Evolutionary conservation across 2,329 filamentous ascomycete species (phyloP).

Genomic region (Fusarium paranaense): DNA sequence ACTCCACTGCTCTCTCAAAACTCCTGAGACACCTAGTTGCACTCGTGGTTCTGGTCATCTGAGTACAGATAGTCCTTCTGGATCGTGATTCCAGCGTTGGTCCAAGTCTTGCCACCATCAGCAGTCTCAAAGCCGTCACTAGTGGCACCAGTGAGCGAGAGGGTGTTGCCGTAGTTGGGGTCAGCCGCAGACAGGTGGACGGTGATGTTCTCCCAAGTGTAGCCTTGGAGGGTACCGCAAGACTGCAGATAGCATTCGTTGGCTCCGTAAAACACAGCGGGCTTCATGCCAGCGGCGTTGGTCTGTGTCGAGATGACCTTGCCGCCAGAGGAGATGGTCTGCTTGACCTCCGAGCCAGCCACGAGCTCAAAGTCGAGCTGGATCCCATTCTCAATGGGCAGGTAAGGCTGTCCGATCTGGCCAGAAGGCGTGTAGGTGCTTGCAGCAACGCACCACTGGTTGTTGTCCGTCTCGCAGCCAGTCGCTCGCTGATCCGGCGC

Average conservation of each 20-base stretch:
- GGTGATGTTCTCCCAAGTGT: constrained; percentile 22
- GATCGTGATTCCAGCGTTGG: constrained; percentile 10
- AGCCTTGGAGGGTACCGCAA: constrained; percentile 12
- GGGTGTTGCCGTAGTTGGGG: constrained; percentile 13
- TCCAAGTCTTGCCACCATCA: constrained; percentile 28
- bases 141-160: constrained; percentile 5
- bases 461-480: constrained; percentile 22
- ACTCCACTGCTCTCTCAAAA: not conserved
- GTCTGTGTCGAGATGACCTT: constrained; percentile 23
- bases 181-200: constrained; percentile 18
- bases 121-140: constrained; percentile 13
- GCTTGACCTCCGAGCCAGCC: constrained; percentile 7
- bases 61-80: constrained; percentile 26
- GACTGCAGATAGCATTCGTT: constrained; percentile 29
- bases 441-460: constrained; percentile 19
- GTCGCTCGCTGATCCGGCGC: constrained; percentile 12
- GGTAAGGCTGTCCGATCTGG: constrained; percentile 11
- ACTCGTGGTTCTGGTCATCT: constrained; percentile 24
- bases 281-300: constrained; percentile 28
- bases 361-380: constrained; percentile 24
- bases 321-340: constrained; percentile 18
- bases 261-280: constrained; percentile 23
- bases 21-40: not conserved
- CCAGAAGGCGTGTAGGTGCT: constrained; percentile 20
- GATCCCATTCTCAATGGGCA: constrained; percentile 1